phyloP scores from a whole-genome alignment of 2,329 filamentous ascomycete species.

The Coniochaeta sp. region DNA sequence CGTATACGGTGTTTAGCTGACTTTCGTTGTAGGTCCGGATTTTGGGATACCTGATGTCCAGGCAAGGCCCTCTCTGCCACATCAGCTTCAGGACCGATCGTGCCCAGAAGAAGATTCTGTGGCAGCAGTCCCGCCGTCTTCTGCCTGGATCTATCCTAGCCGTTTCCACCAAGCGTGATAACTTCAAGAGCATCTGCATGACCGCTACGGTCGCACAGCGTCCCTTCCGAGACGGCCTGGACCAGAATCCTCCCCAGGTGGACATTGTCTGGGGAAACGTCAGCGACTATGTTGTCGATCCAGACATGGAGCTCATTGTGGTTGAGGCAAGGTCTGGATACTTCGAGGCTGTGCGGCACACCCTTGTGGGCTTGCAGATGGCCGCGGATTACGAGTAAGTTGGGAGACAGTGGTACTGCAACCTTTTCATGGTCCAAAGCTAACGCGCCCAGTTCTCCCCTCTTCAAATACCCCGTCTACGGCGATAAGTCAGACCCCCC shows the following conservation, averaged over 20 bases:
- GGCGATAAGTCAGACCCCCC: constrained; percentile 26
- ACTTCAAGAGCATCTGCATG: constrained; percentile 58
- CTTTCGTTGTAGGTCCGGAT: constrained; percentile 55
- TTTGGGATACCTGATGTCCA: constrained; percentile 56
- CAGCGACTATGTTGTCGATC: constrained; percentile 59
- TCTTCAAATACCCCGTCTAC: constrained; percentile 55
- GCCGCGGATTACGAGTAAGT: constrained; percentile 37
- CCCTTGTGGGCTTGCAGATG: constrained; percentile 62
- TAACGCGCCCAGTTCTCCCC: constrained; percentile 39
- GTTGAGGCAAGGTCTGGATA: constrained; percentile 68
- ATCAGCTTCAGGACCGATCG: constrained; percentile 64
- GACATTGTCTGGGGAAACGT: constrained; percentile 65
- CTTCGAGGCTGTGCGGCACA: constrained; percentile 70
- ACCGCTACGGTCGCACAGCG: constrained; percentile 69
- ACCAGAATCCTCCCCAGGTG: constrained; percentile 61
- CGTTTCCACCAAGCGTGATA: constrained; percentile 46
- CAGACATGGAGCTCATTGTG: constrained; percentile 67
- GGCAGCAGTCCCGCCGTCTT: constrained; percentile 47
- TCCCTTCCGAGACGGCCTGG: constrained; percentile 50
- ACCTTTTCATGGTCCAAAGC: neutral
- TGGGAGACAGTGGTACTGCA: too few species aligned
- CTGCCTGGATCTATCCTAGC: constrained; percentile 46
- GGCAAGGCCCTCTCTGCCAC: constrained; percentile 56
- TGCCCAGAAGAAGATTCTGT: constrained; percentile 60
- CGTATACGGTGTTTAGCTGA: too few species aligned